Evolutionary conservation across 2,329 filamentous ascomycete species (phyloP), one percentile per base, ranked within the genome.

Genomic region (Apiospora pterosperma): DNA sequence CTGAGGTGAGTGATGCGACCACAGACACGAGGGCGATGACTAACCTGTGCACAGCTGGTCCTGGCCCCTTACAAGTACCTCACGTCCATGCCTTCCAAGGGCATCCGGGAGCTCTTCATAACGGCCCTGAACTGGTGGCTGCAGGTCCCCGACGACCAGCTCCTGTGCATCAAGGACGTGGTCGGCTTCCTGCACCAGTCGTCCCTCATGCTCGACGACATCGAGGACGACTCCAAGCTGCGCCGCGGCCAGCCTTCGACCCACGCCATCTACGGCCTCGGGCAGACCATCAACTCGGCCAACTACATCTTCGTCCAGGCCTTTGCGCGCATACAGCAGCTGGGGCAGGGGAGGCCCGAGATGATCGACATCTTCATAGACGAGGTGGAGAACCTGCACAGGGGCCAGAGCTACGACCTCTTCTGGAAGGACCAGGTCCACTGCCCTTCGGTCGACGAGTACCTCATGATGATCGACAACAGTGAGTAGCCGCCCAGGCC

Each of bases 171-270:
- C 36, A 61, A 41, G 23, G 36, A 41, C 23, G 14, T 61, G 7
- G n/a, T 61, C 14, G 19, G 36, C 21, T 23, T 25, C 21, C 36
- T 61, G 3, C 59, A 61, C 36, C 8, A 59, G 19, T 21, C 72
- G 1, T 61, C 59, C 11, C 36, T 61, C 34, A 61, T 59, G 21
- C 36, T 61, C 4, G 59, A 61, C 23, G 59, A 61, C 36, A 25
- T 61, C 59, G 19, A 61, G 16, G 59, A 61, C 59, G 36, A 41
- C 7, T 61, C 59, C 11, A 21, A 21, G 5, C 34, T 38, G 23
- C 34, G 59, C 0, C 36, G 59, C 10, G 59, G 59, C 34, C 5
- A 14, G 36, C 59, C 59, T 16, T 39, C 59, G 8, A 41, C 59
- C n/a, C 59, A 61, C 23, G 16, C 23, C 11, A 23, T 61, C 16